These are phyloP conservation scores for Westerdykella aurantiaca DNA, from an alignment of 2,329 filamentous ascomycete species.

Conservation along the genomic window DNA sequence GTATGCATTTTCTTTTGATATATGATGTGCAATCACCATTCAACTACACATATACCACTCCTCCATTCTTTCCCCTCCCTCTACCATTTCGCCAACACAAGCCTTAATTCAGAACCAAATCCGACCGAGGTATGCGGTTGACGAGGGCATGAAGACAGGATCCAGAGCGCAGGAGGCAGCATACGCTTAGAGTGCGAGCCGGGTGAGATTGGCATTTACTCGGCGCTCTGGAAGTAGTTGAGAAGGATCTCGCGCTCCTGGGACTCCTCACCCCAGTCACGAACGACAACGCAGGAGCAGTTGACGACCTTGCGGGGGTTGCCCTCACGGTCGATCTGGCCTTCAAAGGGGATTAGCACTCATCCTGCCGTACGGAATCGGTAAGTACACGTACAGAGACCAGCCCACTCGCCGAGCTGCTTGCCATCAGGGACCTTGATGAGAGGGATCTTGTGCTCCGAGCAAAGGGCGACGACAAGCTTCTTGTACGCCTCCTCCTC, in stretches of 20 bases:
- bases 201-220: slow-evolving; percentile 33
- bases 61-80: too few species aligned
- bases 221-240: slow-evolving; percentile 98
- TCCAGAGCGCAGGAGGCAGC: too few species aligned
- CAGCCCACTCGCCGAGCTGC: slow-evolving; percentile 99
- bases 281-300: slow-evolving; percentile 99
- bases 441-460: slow-evolving; percentile 98
- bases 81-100: too few species aligned
- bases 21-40: too few species aligned
- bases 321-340: slow-evolving; percentile 97
- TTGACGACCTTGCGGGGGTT: slow-evolving; percentile 99
- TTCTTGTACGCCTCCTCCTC: slow-evolving; percentile 99
- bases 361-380: slow-evolving; percentile 1
- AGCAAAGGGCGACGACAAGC: slow-evolving; percentile 96
- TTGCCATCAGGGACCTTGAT: slow-evolving; percentile 99
- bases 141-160: too few species aligned
- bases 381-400: slow-evolving; percentile 74
- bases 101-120: too few species aligned
- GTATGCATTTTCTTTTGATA: too few species aligned
- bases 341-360: slow-evolving; percentile 29
- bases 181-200: too few species aligned
- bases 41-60: too few species aligned
- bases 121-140: too few species aligned
- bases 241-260: slow-evolving; percentile 98
- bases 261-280: slow-evolving; percentile 99